A percentile compares a stretch with the other conserved stretches of the same genome.
Evolutionary conservation across 306 rosid species (phyloP).

Genomic region (Rubus idaeus): DNA sequence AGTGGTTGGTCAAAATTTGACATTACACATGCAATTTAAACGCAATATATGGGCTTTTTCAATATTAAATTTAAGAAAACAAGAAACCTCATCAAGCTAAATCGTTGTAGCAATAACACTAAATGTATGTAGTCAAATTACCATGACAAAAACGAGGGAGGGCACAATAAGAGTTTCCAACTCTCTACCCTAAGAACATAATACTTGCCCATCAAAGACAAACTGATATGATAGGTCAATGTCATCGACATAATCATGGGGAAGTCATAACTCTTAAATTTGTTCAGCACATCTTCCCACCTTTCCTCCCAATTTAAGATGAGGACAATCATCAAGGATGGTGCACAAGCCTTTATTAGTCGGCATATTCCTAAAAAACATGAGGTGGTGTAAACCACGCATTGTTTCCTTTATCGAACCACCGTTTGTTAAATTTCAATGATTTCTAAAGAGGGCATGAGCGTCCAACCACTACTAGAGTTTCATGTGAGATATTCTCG

Average conservation of each 20-base stretch:
- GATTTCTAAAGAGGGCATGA: slow-evolving; percentile 40
- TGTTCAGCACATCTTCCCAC: slow-evolving; percentile 45
- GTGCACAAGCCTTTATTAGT: slow-evolving; percentile 47
- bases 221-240: slow-evolving; percentile 12
- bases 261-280: slow-evolving; percentile 39
- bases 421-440: slow-evolving; percentile 37
- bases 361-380: slow-evolving; percentile 46
- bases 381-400: slow-evolving; percentile 47
- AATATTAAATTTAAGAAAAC: no score
- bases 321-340: no score
- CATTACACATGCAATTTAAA: no score
- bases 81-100: no score
- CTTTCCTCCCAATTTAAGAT: no score
- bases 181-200: not conserved
- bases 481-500: slow-evolving; percentile 10
- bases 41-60: no score
- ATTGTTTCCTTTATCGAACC: no score
- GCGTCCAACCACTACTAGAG: slow-evolving; percentile 30
- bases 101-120: no score
- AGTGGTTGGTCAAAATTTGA: no score
- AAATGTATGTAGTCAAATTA: no score
- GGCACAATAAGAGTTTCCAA: no score
- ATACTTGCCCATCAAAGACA: not conserved
- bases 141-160: no score
- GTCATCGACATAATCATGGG: slow-evolving; percentile 36